Percentiles rank a stretch among this genome's conserved stretches.
Evolutionary conservation across 2,329 filamentous ascomycete species (phyloP).

Genomic region (Triangularia setosa): DNA sequence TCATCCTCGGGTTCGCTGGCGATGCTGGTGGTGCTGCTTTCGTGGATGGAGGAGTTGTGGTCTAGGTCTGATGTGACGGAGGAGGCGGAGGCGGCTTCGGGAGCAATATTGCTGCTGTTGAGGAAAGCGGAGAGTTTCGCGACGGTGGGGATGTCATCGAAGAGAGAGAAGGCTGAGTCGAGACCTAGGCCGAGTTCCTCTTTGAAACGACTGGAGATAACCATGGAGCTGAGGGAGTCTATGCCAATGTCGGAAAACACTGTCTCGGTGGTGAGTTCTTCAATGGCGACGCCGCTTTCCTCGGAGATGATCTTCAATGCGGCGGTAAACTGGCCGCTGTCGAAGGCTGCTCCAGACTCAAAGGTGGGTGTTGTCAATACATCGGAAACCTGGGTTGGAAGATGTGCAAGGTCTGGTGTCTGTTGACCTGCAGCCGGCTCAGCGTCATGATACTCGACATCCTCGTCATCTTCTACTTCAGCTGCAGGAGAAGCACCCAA

Average conservation of each 20-base stretch:
- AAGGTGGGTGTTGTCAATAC: not conserved
- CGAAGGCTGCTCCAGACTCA: too few relatives aligned
- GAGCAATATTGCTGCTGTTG: not conserved
- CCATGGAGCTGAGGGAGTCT: slow-evolving; percentile 54
- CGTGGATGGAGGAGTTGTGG: not conserved
- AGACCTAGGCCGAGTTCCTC: slow-evolving; percentile 35
- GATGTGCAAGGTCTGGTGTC: not conserved
- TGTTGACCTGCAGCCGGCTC: slow-evolving; percentile 30
- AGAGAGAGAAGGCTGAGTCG: not conserved
- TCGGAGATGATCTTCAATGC: slow-evolving; percentile 59
- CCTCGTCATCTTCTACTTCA: slow-evolving; percentile 25
- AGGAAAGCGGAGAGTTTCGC: not conserved
- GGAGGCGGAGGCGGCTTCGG: not conserved
- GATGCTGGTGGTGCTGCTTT: not conserved
- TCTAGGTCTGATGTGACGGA: not conserved
- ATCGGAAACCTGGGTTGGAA: too few relatives aligned
- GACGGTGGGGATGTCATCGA: not conserved
- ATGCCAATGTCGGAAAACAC: slow-evolving; percentile 53
- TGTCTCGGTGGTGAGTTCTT: slow-evolving; percentile 52
- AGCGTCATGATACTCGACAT: slow-evolving; percentile 31
- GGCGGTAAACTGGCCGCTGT: slow-evolving; percentile 38
- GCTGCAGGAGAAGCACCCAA: slow-evolving; percentile 31
- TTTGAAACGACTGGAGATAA: slow-evolving; percentile 49
- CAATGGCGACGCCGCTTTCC: slow-evolving; percentile 66
- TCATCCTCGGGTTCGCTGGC: not conserved